Conservation (phyloP, 495 filamentous ascomycete genomes). For the Amphirosellinia nigrospora region DNA sequence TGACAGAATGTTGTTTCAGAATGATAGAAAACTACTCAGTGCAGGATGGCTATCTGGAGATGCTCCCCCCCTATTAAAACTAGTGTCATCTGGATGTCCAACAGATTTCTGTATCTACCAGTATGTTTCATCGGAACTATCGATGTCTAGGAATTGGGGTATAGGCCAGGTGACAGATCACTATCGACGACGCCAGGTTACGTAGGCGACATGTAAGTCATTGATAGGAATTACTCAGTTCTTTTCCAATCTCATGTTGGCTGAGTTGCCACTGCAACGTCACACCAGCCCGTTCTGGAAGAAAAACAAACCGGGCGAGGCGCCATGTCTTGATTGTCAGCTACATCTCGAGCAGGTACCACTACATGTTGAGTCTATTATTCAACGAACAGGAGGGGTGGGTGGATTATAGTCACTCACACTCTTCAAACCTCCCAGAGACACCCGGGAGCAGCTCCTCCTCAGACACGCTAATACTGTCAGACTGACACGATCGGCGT, state of each 20-base stretch:
- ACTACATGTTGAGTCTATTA: background rate
- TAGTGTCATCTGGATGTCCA: background rate
- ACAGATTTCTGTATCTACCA: background rate
- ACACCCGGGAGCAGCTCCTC: background rate
- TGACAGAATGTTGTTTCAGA: background rate
- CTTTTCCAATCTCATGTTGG: background rate
- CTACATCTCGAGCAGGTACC: background rate
- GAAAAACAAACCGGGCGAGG: background rate
- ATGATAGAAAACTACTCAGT: background rate
- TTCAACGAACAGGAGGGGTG: background rate
- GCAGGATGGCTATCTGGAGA: background rate
- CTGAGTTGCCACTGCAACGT: constrained; percentile 1
- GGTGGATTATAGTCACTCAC: background rate
- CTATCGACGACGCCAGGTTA: background rate
- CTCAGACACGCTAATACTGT: background rate
- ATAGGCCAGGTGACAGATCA: background rate
- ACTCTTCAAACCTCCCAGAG: background rate
- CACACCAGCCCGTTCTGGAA: background rate
- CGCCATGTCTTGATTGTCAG: background rate
- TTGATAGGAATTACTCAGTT: background rate
- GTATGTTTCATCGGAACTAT: background rate
- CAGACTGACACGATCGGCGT: constrained; percentile 8
- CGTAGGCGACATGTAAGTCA: background rate
- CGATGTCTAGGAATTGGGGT: background rate
- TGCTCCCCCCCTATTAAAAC: background rate